phyloP scores from a whole-genome alignment of 208 protist species.

The Trypanosoma platydactyli region DNA sequence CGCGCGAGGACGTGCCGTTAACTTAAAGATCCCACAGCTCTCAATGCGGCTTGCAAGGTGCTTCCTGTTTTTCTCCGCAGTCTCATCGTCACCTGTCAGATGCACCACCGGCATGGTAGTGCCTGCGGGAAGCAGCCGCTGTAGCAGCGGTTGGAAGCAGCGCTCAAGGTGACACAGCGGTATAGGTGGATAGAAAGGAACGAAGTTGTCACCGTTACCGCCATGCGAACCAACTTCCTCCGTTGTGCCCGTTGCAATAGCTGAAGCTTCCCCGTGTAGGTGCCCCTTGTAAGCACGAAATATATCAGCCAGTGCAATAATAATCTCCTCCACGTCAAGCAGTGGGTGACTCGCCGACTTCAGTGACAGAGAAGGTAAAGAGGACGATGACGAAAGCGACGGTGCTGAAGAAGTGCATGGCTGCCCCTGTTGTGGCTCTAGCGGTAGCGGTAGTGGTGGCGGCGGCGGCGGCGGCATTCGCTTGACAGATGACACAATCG shows the following conservation, averaged over 20 bases:
- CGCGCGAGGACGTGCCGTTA: neutral
- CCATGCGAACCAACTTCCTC: neutral
- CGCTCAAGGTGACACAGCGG: conserved; percentile 24
- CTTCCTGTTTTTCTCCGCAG: conserved; percentile 13
- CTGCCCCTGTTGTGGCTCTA: too few relatives aligned
- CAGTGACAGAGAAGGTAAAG: neutral
- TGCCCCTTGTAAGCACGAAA: conserved; percentile 16
- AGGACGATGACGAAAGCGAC: neutral
- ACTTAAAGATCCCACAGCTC: conserved; percentile 16
- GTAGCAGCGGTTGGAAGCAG: conserved; percentile 24
- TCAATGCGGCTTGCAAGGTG: conserved; percentile 17
- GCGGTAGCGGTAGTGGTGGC: neutral
- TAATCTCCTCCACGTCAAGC: conserved; percentile 21
- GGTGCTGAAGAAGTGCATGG: neutral
- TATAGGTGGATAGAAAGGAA: conserved; percentile 27
- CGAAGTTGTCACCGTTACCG: neutral
- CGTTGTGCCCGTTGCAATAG: neutral
- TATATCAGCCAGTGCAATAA: conserved; percentile 11
- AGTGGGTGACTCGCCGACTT: conserved; percentile 5
- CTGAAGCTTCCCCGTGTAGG: neutral
- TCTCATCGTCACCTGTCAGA: neutral
- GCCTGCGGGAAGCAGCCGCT: conserved; percentile 10
- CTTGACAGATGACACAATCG: conserved; percentile 13
- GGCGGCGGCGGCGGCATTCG: conserved; percentile 18
- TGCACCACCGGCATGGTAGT: neutral